Percentiles rank a stretch among this genome's conserved stretches.
phyloP scores from a whole-genome alignment of 441 rosid species.

The Sinapis alba region DNA sequence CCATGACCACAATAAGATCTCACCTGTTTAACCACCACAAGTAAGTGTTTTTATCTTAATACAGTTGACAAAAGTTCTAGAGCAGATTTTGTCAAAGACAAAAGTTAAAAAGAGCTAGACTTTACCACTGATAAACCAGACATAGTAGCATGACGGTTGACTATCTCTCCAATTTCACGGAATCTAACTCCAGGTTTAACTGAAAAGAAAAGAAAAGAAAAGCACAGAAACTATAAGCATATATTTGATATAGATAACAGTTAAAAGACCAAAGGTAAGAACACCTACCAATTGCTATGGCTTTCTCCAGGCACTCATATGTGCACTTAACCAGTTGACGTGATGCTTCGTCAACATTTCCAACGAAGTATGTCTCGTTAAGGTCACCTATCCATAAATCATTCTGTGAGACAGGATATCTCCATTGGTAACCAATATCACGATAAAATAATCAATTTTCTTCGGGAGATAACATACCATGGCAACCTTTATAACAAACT shows the following conservation, averaged over 20 bases:
- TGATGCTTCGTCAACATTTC: slow-evolving; percentile 91
- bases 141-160: slow-evolving; percentile 89
- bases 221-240: slow-evolving; percentile 17
- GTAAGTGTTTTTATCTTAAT: neutral
- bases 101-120: neutral
- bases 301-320: slow-evolving; percentile 91
- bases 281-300: slow-evolving; percentile 75
- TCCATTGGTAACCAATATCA: neutral
- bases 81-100: neutral
- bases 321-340: slow-evolving; percentile 78
- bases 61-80: neutral
- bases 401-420: slow-evolving; percentile 23
- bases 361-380: slow-evolving; percentile 93
- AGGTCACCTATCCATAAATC: slow-evolving; percentile 69
- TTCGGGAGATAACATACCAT: slow-evolving; percentile 55
- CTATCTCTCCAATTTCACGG: slow-evolving; percentile 90
- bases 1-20: slow-evolving; percentile 96
- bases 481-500: slow-evolving; percentile 87
- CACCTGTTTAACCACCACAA: slow-evolving; percentile 57
- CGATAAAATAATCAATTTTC: neutral
- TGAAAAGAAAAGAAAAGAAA: slow-evolving; percentile 30
- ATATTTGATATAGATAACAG: neutral
- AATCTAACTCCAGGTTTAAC: slow-evolving; percentile 94
- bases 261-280: neutral
- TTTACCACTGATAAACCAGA: slow-evolving; percentile 96